phyloP scores from a whole-genome alignment of 352 stramenopile species.

The Phytopythium delawarense region DNA sequence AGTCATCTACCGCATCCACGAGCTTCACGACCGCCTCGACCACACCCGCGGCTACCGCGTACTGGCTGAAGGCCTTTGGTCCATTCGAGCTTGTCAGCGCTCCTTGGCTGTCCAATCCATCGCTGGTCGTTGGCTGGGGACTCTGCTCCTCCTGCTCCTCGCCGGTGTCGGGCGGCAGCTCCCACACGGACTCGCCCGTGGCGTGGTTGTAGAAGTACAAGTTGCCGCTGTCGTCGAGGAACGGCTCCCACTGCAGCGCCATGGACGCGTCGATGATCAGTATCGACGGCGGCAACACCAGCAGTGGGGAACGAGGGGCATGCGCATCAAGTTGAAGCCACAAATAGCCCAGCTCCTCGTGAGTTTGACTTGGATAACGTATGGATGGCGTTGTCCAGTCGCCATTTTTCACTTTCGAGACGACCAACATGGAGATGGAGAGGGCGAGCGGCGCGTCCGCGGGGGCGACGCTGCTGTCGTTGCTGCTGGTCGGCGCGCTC shows the following conservation, averaged over 20 bases:
- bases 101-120: conserved; percentile 3
- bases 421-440: neutral
- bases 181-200: conserved; percentile 68
- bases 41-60: conserved; percentile 41
- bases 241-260: conserved; percentile 49
- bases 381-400: neutral
- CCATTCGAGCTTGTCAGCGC: neutral
- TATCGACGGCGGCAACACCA: too few relatives aligned
- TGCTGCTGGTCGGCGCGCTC: conserved; percentile 78
- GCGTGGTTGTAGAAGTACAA: conserved; percentile 74
- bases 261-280: neutral
- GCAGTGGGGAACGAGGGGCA: neutral
- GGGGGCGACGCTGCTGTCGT: conserved; percentile 54
- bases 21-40: conserved; percentile 39
- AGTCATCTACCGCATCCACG: conserved; percentile 26
- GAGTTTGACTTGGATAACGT: neutral
- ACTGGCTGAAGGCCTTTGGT: conserved; percentile 22
- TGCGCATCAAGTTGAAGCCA: neutral
- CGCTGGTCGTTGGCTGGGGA: neutral
- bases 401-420: neutral
- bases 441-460: conserved; percentile 9
- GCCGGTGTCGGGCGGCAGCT: conserved; percentile 40
- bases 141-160: conserved; percentile 11
- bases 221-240: conserved; percentile 58
- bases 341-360: neutral